phyloP scores from a whole-genome alignment of 805 yeast genomes.

The Cyberlindnera galapagoensis region DNA sequence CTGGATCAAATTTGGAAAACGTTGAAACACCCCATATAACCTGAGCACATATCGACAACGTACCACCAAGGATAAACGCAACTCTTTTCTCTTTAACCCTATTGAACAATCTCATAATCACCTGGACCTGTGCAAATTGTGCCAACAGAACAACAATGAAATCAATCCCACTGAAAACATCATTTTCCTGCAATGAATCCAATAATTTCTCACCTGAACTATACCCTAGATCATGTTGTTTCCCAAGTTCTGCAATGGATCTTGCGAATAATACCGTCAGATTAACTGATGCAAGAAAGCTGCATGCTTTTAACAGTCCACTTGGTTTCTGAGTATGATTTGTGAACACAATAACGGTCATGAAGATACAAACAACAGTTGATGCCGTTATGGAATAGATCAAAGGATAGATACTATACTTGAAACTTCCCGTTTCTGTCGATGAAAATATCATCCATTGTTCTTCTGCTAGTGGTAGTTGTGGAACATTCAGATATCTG shows the following conservation, averaged over 20 bases:
- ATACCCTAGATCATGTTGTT: constrained; percentile 38
- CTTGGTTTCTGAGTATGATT: constrained; percentile 61
- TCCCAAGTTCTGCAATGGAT: constrained; percentile 38
- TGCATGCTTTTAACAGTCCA: constrained; percentile 40
- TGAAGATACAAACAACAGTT: constrained; percentile 56
- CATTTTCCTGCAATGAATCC: constrained; percentile 35
- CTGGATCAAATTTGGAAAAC: constrained; percentile 29
- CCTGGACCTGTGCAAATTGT: constrained; percentile 65
- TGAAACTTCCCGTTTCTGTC: constrained; percentile 37
- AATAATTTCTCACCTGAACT: constrained; percentile 38
- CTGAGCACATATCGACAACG: constrained; percentile 50
- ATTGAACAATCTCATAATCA: constrained; percentile 59
- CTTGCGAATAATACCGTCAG: constrained; percentile 43
- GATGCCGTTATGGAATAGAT: constrained; percentile 57
- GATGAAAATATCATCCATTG: constrained; percentile 45
- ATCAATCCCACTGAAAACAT: constrained; percentile 48
- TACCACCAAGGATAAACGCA: constrained; percentile 51
- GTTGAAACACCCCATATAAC: constrained; percentile 65
- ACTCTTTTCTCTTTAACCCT: constrained; percentile 63
- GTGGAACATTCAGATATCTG: constrained; percentile 18
- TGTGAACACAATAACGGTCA: constrained; percentile 58
- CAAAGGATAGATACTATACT: constrained; percentile 54
- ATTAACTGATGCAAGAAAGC: constrained; percentile 48
- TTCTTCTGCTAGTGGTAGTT: constrained; percentile 36
- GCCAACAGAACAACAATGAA: constrained; percentile 50